Conservation (phyloP, 805 yeast species). For the Peterozyma toletana region DNA sequence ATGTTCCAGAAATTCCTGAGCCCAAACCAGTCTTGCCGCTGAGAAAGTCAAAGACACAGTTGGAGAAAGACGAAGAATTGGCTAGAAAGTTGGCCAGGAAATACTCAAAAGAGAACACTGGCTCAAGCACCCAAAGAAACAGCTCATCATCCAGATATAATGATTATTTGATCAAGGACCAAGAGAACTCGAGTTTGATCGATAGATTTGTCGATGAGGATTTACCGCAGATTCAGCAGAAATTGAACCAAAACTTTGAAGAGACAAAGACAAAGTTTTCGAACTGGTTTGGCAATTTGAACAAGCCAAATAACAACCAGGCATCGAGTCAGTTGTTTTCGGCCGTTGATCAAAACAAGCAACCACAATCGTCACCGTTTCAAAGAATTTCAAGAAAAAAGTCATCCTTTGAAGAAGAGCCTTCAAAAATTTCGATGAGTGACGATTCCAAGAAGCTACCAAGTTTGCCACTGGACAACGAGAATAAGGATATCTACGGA, state of each 20-base stretch:
- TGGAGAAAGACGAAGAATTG: constrained; percentile 69
- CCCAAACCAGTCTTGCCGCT: constrained; percentile 23
- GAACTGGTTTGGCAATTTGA: constrained; percentile 69
- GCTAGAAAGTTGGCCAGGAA: constrained; percentile 77
- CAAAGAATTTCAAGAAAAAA: constrained; percentile 5
- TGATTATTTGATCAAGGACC: constrained; percentile 13
- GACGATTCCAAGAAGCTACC: constrained; percentile 17
- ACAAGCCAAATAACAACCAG: constrained; percentile 37
- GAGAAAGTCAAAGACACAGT: constrained; percentile 30
- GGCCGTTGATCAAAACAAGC: constrained; percentile 18
- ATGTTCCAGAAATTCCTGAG: constrained; percentile 43
- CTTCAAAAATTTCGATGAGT: constrained; percentile 22
- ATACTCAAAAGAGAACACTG: constrained; percentile 22
- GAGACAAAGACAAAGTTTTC: constrained; percentile 74
- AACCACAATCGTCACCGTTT: constrained; percentile 1
- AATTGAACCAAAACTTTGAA: constrained; percentile 66
- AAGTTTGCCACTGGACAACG: constrained; percentile 16
- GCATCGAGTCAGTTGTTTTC: constrained; percentile 17
- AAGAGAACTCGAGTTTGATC: constrained; percentile 40
- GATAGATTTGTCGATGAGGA: constrained; percentile 54
- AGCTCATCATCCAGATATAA: constrained; percentile 22
- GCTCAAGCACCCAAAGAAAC: constrained; percentile 17
- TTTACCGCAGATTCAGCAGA: constrained; percentile 53
- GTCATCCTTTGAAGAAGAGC: constrained; percentile 15
- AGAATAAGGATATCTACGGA: constrained; percentile 13